Evolutionary conservation across 768 basidiomycete genomes (phyloP).

Genomic region (Hericium coralloides): DNA sequence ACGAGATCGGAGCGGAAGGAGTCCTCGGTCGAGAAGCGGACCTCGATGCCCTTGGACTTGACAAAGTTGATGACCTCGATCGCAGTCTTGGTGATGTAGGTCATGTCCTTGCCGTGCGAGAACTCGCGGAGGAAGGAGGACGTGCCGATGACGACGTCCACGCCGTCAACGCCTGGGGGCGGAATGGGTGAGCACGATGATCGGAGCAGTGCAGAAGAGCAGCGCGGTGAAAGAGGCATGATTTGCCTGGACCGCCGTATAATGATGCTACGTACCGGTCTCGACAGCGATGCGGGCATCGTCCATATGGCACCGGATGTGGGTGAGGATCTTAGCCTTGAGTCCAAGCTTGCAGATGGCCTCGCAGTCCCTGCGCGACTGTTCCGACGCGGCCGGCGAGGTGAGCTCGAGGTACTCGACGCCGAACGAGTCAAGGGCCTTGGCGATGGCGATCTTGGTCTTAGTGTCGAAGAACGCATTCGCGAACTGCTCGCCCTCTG

Average conservation of each 20-base stretch:
- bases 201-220: background rate
- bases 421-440: conserved; percentile 95
- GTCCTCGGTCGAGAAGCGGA: conserved; percentile 99
- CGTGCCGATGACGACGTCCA: conserved; percentile 98
- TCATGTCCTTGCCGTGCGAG: conserved; percentile 99
- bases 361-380: conserved; percentile 90
- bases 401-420: conserved; percentile 99
- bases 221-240: background rate
- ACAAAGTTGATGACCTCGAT: conserved; percentile 98
- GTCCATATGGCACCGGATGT: conserved; percentile 99
- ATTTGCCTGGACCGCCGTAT: background rate
- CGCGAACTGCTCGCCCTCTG: conserved; percentile 98
- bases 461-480: conserved; percentile 99
- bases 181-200: background rate
- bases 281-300: conserved; percentile 97
- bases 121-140: conserved; percentile 99
- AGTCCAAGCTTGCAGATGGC: conserved; percentile 98
- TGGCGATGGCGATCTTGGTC: conserved; percentile 99
- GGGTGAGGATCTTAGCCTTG: conserved; percentile 94
- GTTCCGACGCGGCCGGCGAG: conserved; percentile 94
- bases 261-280: conserved; percentile 49
- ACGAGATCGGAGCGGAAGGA: conserved; percentile 99
- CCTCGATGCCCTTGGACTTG: conserved; percentile 99
- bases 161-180: conserved; percentile 84
- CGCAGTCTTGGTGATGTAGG: conserved; percentile 98